Evolutionary conservation across 2,329 filamentous ascomycete species (phyloP).

Genomic region (Raffaelea albimanens): DNA sequence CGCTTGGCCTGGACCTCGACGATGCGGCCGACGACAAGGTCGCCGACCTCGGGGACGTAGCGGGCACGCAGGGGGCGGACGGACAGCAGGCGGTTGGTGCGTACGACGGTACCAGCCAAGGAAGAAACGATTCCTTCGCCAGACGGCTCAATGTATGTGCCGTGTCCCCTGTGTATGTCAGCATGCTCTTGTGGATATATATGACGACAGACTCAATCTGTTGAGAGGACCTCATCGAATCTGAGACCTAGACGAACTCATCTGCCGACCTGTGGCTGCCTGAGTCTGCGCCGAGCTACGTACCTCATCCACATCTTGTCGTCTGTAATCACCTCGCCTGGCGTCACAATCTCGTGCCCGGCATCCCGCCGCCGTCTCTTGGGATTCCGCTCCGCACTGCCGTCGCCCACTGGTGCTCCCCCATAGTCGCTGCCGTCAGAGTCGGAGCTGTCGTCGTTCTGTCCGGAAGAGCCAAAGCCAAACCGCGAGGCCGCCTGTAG

Average conservation of each 20-base stretch:
- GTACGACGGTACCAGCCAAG: conserved; percentile 79
- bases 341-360: conserved; percentile 61
- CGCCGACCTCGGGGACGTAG: conserved; percentile 92
- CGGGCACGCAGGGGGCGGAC: conserved; percentile 83
- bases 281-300: no score
- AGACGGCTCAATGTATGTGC: conserved; percentile 63
- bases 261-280: no score
- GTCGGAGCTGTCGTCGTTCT: conserved; percentile 19
- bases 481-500: conserved; percentile 20
- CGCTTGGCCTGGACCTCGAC: conserved; percentile 87
- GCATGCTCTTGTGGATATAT: neutral
- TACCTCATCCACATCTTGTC: conserved; percentile 96
- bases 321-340: conserved; percentile 77
- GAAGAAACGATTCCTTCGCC: conserved; percentile 73
- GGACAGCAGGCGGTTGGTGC: conserved; percentile 94
- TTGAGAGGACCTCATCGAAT: no score
- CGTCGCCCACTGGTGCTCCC: conserved; percentile 28
- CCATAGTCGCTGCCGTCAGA: conserved; percentile 35
- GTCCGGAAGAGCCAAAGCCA: neutral
- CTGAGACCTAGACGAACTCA: no score
- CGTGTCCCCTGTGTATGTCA: conserved; percentile 61
- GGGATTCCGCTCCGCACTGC: conserved; percentile 24
- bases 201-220: no score
- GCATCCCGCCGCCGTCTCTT: conserved; percentile 11
- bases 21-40: conserved; percentile 88